Evolutionary conservation across 345 rosid species (phyloP).

Genomic region (Eucalyptus viminalis): DNA sequence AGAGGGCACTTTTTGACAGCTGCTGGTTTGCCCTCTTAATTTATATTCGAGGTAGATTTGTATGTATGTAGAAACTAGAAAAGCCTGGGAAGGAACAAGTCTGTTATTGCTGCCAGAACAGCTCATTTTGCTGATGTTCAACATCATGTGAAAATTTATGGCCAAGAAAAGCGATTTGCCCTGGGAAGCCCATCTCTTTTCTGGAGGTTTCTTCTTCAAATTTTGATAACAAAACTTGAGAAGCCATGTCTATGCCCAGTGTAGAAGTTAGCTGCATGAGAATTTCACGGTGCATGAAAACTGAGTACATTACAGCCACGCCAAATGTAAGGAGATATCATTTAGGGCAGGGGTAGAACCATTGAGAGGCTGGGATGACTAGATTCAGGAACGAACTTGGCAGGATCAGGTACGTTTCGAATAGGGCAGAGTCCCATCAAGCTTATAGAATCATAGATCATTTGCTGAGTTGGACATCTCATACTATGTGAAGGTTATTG

Average conservation of each 20-base stretch:
- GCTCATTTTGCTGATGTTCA: not conserved
- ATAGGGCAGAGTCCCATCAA: not conserved
- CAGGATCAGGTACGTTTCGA: no score
- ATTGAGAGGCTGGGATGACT: not conserved
- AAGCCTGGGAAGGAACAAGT: not conserved
- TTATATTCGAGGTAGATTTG: not conserved
- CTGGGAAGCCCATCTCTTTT: not conserved
- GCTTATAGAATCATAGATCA: not conserved
- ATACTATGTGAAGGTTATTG: not conserved
- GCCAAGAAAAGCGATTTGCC: not conserved
- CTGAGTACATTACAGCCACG: not conserved
- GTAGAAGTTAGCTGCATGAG: not conserved
- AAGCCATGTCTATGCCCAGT: not conserved
- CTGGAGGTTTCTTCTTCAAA: not conserved
- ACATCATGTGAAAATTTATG: not conserved
- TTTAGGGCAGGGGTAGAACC: not conserved
- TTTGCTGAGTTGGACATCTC: not conserved
- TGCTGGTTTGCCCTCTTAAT: not conserved
- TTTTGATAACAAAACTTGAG: not conserved
- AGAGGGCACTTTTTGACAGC: not conserved
- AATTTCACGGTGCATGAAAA: not conserved
- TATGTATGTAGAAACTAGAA: not conserved
- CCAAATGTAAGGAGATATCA: not conserved
- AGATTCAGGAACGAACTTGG: not conserved
- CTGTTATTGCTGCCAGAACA: not conserved